Evolutionary conservation across 2,329 filamentous ascomycete genomes (phyloP), one percentile per base, ranked within the genome.

Genomic region (Sarocladiaceae sp.): DNA sequence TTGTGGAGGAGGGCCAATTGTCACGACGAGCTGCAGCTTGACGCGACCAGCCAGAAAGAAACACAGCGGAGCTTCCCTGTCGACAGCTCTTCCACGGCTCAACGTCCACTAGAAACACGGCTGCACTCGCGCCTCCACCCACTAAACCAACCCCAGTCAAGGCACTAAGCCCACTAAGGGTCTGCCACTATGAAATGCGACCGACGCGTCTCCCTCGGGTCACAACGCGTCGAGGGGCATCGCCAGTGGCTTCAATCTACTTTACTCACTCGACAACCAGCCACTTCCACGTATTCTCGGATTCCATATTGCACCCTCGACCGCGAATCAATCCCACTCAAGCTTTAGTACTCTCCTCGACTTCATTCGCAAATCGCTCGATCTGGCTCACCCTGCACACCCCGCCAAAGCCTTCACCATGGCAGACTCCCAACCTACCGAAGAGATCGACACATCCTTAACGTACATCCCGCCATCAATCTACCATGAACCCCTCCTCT

Each of bases 401-500:
- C 28, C 47, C n/a, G 23, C 35, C n/a, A 28, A 11, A 18, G 23
- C n/a, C 31, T 17, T 8, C 53, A 57, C 40, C 56, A 74, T 74
- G 69, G 68, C 71, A 53, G 71, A 76, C 59, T 64, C 67, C 2
- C 63, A 64, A 51, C 69, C 68, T 58, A 59, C 61, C 53, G 70
- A 73, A 37, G 59, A 66, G 47, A 52, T 61, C 37, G 59, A 56
- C 50, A 61, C 65, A 60, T 42, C 53, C 29, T 58, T 57, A 57
- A 58, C 65, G 55, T 90, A 86, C 69, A 71, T 88, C 56, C 86
- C 87, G 13, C 88, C 88, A 6, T 91, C 86, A 15, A 77, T 92
- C 59, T 71, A 86, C 68, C 63, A 65, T 42, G 52, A 70, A 17
- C 65, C 71, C 35, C 76, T 91, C 55, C 71, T 88, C 59, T 65